Base-by-base conservation (phyloP, 495 filamentous ascomycete species). In the Talaromyces thailandensis region DNA sequence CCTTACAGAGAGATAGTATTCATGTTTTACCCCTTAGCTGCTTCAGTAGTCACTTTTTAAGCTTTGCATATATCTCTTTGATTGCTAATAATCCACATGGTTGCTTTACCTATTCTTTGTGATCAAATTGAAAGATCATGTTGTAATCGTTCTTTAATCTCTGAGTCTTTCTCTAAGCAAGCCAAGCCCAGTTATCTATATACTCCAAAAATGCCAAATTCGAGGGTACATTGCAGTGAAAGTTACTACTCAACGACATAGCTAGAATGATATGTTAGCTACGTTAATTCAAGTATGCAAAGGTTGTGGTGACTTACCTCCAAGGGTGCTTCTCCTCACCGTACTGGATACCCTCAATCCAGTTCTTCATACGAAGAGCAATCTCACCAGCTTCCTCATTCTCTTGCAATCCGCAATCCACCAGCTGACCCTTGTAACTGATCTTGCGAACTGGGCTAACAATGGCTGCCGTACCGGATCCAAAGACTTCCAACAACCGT, bases 341-440 rank as follows among this genome's bases (percentile, higher is more conserved):
- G 71, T 98, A 97, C 76, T 96, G 92, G 63, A 93, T 89, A 50
- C 79, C 86, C 76, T 96, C 92, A 64, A 98, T 96, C 94, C 94
- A 98, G 66, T 83, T 82, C 86, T 96, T 96, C 88, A 98, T 90
- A 73, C 82, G 81, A 66, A 82, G 77, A 50, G 94, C 85, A 63
- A 97, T 82, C 69, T 91, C 88, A 50, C 94, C 95, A 7, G 88
- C 90, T 75, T 98, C 94, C 73, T 94, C 83, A 40, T 85, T 76
- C 63, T 88, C 84, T 70, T 79, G 81, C 67, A 96, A 71, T 7
- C 89, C 89, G 72, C 93, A 97, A 62, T 88, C 81, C 2, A 96
- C 86, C 68, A 90, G 62, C 69, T 87, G 75, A 26, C 88, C 91
- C 70, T 82, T 84, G 86, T 92, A 98, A 75, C 86, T 86, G 74